Percentiles rank a stretch among this genome's conserved stretches.
phyloP scores from a whole-genome alignment of 2,329 filamentous ascomycete species.

The Zopfia rhizophila region DNA sequence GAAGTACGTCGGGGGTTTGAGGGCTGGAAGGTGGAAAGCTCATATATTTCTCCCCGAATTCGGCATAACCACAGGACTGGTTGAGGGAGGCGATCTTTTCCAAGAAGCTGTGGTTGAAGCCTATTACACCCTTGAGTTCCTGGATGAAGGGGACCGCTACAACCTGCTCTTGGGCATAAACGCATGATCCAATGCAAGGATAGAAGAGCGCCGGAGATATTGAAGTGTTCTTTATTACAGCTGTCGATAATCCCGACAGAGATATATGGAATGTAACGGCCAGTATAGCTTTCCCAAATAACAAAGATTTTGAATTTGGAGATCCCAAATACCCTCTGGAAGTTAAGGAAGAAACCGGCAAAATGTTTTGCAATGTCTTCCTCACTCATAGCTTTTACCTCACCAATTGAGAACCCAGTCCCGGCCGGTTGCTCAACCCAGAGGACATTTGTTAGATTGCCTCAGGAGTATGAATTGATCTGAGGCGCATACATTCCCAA shows the following conservation, averaged over 20 bases:
- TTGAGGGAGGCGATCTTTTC: constrained; percentile 18
- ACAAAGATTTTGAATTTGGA: constrained; percentile 30
- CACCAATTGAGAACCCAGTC: constrained; percentile 26
- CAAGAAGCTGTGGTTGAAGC: constrained; percentile 26
- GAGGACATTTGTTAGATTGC: constrained; percentile 31
- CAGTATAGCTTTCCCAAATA: constrained; percentile 30
- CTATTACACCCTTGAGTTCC: constrained; percentile 22
- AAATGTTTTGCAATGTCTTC: constrained; percentile 31
- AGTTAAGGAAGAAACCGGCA: constrained; percentile 30
- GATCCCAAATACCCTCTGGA: constrained; percentile 31
- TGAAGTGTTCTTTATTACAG: constrained; percentile 43
- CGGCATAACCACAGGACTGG: constrained; percentile 25
- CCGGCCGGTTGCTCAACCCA: constrained; percentile 33
- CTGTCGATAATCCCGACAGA: constrained; percentile 26
- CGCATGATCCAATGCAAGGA: constrained; percentile 20
- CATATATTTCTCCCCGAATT: constrained; percentile 22
- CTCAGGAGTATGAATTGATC: constrained; percentile 28
- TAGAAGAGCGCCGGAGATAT: constrained; percentile 26
- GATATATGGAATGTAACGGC: constrained; percentile 32
- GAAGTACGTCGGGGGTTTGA: constrained; percentile 18
- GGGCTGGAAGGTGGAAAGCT: constrained; percentile 22
- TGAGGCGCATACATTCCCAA: constrained; percentile 24
- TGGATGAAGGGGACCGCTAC: constrained; percentile 21
- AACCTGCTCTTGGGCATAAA: constrained; percentile 20
- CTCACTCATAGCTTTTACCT: constrained; percentile 29